Conservation (phyloP, 805 yeast genomes). For the Jamesozyma gamospora region DNA sequence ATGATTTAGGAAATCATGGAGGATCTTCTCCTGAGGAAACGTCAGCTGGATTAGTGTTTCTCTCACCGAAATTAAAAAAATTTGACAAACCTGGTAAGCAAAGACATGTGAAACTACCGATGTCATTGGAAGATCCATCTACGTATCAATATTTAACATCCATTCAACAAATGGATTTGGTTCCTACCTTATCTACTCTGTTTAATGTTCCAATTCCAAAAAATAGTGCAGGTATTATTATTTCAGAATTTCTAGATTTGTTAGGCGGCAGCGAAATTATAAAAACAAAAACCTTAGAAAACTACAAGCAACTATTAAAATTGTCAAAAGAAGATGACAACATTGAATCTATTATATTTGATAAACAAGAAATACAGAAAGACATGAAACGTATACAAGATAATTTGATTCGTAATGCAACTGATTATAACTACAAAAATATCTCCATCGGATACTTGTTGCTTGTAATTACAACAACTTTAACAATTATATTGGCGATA, state of each 20-base stretch:
- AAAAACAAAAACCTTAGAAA: slow-evolving; percentile 33
- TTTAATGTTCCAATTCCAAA: slow-evolving; percentile 85
- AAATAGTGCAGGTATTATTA: slow-evolving; percentile 72
- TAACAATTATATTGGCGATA: not conserved
- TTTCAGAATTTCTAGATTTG: slow-evolving; percentile 45
- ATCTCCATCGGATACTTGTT: slow-evolving; percentile 29
- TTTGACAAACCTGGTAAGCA: slow-evolving; percentile 14
- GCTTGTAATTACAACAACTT: slow-evolving; percentile 14
- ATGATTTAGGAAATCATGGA: slow-evolving; percentile 91
- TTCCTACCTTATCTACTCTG: slow-evolving; percentile 75
- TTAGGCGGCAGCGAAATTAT: slow-evolving; percentile 34
- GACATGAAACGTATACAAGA: slow-evolving; percentile 42
- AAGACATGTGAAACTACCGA: slow-evolving; percentile 10
- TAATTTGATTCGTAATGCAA: slow-evolving; percentile 47
- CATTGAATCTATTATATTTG: not conserved
- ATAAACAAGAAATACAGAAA: slow-evolving; percentile 18
- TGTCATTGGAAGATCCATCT: slow-evolving; percentile 30
- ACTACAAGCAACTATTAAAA: slow-evolving; percentile 46
- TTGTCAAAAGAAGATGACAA: slow-evolving; percentile 7
- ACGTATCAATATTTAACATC: slow-evolving; percentile 45
- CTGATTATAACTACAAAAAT: slow-evolving; percentile 55
- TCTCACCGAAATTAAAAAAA: slow-evolving; percentile 48
- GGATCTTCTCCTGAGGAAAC: slow-evolving; percentile 93
- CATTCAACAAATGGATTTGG: slow-evolving; percentile 84
- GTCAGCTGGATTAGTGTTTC: slow-evolving; percentile 65